Conservation (phyloP, 2,329 filamentous ascomycete species). For the Alternaria infectoria region DNA sequence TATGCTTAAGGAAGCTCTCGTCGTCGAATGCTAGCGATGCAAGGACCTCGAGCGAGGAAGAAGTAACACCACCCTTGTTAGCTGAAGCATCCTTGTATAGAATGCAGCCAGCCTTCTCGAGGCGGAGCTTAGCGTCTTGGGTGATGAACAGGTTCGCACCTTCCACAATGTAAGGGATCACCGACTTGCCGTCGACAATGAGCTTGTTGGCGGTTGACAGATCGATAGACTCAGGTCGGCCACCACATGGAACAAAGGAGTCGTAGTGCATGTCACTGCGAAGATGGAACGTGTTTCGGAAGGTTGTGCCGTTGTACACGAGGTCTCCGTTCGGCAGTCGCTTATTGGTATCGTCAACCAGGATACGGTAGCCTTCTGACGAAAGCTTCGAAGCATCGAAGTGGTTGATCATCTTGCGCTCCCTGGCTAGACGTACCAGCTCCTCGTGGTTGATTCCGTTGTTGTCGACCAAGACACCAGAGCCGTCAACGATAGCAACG, state of each 20-base stretch:
- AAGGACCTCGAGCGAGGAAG: constrained; percentile 93
- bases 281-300: constrained; percentile 97
- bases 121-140: constrained; percentile 92
- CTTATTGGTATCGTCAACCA: constrained; percentile 89
- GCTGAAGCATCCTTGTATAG: constrained; percentile 97
- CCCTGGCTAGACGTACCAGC: constrained; percentile 81
- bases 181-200: constrained; percentile 86
- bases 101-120: constrained; percentile 94
- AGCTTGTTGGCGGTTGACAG: constrained; percentile 84
- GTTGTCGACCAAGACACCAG: constrained; percentile 92
- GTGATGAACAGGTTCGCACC: constrained; percentile 99
- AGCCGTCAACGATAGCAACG: constrained; percentile 92
- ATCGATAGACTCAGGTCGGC: constrained; percentile 95
- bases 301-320: constrained; percentile 87
- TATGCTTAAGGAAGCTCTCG: constrained; percentile 83
- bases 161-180: constrained; percentile 94
- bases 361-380: constrained; percentile 83
- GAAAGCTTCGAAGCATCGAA: constrained; percentile 89
- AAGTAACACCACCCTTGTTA: constrained; percentile 98
- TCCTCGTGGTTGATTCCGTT: constrained; percentile 86
- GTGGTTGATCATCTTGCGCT: constrained; percentile 85
- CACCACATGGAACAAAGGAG: constrained; percentile 93
- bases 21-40: constrained; percentile 96
- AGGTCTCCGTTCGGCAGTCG: constrained; percentile 87
- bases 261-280: constrained; percentile 78